Conservation (phyloP, 768 basidiomycete genomes). For the Hypholoma fasciculare region DNA sequence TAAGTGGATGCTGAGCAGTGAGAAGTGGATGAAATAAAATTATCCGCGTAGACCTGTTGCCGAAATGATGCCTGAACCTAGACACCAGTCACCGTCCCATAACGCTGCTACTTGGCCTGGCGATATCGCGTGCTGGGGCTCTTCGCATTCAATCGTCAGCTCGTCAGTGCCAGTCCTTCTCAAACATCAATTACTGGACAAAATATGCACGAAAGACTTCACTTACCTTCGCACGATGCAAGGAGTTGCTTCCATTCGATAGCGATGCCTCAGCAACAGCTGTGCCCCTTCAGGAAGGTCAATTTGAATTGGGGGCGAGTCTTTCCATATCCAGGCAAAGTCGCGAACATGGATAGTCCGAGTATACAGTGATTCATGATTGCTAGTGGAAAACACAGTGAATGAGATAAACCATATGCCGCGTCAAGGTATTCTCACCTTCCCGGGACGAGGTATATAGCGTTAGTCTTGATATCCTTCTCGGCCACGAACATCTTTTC, state of each 20-base stretch:
- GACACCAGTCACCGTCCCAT: slow-evolving; percentile 75
- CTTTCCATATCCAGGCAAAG: slow-evolving; percentile 81
- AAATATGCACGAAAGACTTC: background rate
- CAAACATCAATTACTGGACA: slow-evolving; percentile 3
- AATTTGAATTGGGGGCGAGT: slow-evolving; percentile 49
- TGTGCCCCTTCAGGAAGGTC: slow-evolving; percentile 43
- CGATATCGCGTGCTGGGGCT: slow-evolving; percentile 67
- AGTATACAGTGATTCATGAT: slow-evolving; percentile 58
- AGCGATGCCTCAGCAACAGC: slow-evolving; percentile 63
- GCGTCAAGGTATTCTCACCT: slow-evolving; percentile 42
- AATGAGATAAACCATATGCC: background rate
- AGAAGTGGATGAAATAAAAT: too few relatives aligned
- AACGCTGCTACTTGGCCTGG: slow-evolving; percentile 81
- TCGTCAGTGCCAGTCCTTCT: slow-evolving; percentile 24
- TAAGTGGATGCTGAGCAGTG: too few relatives aligned
- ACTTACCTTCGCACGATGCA: slow-evolving; percentile 55
- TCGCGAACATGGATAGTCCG: slow-evolving; percentile 37
- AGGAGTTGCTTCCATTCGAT: slow-evolving; percentile 57
- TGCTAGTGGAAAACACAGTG: slow-evolving; percentile 33
- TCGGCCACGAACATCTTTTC: slow-evolving; percentile 68
- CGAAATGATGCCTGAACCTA: slow-evolving; percentile 76
- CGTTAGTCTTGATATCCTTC: slow-evolving; percentile 66
- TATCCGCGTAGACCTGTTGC: background rate
- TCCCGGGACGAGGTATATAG: slow-evolving; percentile 76
- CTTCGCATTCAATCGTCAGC: slow-evolving; percentile 49